Conservation (phyloP, 2,329 filamentous ascomycete genomes). For the Paecilomyces niveus region DNA sequence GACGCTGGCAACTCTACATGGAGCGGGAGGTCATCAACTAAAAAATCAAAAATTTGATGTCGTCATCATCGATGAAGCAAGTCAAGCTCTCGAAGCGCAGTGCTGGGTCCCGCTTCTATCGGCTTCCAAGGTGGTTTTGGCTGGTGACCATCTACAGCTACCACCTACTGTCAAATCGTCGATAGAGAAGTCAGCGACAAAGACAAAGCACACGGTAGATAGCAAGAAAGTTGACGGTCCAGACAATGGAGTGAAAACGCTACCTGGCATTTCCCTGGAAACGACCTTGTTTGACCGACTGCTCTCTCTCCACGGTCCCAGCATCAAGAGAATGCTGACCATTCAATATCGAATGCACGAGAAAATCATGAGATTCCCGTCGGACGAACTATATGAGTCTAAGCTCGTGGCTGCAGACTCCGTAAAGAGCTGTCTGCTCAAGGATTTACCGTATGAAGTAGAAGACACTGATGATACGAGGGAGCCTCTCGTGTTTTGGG, state of each 20-base stretch:
- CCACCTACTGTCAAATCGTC: slow-evolving; percentile 89
- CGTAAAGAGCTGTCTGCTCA: slow-evolving; percentile 69
- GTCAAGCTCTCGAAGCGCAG: slow-evolving; percentile 90
- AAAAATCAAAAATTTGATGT: slow-evolving; percentile 79
- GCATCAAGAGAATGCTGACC: slow-evolving; percentile 89
- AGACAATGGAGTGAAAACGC: slow-evolving; percentile 28
- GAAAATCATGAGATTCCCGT: slow-evolving; percentile 90
- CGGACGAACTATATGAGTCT: slow-evolving; percentile 75
- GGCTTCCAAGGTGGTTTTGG: slow-evolving; percentile 77
- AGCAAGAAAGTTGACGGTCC: slow-evolving; percentile 23
- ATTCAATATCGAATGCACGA: slow-evolving; percentile 99
- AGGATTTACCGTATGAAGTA: slow-evolving; percentile 70
- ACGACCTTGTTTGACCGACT: slow-evolving; percentile 91
- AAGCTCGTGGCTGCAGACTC: slow-evolving; percentile 72
- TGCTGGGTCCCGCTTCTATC: slow-evolving; percentile 88
- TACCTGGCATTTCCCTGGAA: slow-evolving; percentile 61
- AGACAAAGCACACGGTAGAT: slow-evolving; percentile 27
- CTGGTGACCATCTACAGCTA: slow-evolving; percentile 89
- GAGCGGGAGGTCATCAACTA: slow-evolving; percentile 78
- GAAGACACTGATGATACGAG: slow-evolving; percentile 75
- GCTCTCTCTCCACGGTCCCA: slow-evolving; percentile 68
- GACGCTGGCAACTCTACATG: slow-evolving; percentile 86
- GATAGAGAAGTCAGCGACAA: slow-evolving; percentile 34
- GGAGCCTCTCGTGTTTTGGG: slow-evolving; percentile 86
- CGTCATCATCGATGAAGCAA: slow-evolving; percentile 92